Evolutionary conservation across 495 filamentous ascomycete species (phyloP), one percentile per base, ranked within the genome.

Genomic region (Apodospora peruviana): DNA sequence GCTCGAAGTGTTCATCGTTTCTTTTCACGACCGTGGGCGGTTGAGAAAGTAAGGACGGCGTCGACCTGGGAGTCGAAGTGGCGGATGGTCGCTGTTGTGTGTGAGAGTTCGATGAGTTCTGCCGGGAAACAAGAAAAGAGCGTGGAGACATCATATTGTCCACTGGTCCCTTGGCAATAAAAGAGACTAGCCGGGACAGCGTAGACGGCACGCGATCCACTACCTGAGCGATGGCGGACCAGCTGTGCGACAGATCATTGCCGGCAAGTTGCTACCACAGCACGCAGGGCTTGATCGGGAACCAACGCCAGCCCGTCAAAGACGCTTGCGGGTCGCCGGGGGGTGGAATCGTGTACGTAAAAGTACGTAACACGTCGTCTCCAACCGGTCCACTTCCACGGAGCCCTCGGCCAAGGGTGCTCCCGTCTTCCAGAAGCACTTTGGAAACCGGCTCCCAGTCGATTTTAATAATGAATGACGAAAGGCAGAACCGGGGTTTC

Each of bases 101-200:
- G 18, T 44, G 50, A 20, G 32, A 23, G 40, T 49, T 24, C 29
- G 40, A 22, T 21, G 51, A 52, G 47, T 36, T 48, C 50, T 55
- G 57, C 37, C 56, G 50, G 42, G 61, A 61, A 22, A 56, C 49
- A 48, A 68, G 56, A 55, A 67, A 67, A 47, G 66, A 70, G 42
- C 63, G 61, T 48, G 67, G 60, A 42, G 64, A 63, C 56, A 69
- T 69, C 62, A 69, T 69, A n/a, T 25, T 57, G 60, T 40, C 51
- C 44, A 36, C 19, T 25, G 37, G 27, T 23, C 49, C 27, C 49
- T 48, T 45, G 47, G 56, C 50, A 37, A 32, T 50, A 40, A 51
- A 47, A 50, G 43, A 17, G 37, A 45, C 21, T 18, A 12, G 29
- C 20, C 37, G 24, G 47, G 35, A n/a, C 38, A 21, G 23, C 51